Conservation (phyloP, 1,284 basidiomycete species). For the Ceratobasidium sp. region DNA sequence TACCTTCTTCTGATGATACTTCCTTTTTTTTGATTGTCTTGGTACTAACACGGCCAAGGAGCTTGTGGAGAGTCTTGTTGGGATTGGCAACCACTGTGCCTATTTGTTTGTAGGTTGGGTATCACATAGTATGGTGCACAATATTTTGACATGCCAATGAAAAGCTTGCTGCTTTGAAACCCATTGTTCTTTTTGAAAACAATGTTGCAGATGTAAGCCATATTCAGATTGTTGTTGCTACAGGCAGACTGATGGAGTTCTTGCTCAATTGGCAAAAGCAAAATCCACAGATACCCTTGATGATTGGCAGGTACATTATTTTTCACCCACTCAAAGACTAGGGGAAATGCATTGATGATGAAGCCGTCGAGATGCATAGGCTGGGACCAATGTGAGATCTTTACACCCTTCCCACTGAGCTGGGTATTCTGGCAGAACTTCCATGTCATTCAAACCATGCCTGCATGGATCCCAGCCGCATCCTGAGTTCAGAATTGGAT, state of each 20-base stretch:
- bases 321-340: background rate
- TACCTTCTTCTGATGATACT: too few species aligned
- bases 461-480: background rate
- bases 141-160: too few species aligned
- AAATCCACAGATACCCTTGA: background rate
- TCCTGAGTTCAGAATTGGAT: background rate
- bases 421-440: background rate
- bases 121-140: too few species aligned
- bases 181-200: background rate
- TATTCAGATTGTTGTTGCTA: background rate
- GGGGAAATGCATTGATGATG: background rate
- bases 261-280: background rate
- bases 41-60: too few species aligned
- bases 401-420: background rate
- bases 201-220: background rate
- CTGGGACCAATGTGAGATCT: background rate
- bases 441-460: background rate
- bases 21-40: too few species aligned
- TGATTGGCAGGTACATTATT: background rate
- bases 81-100: too few species aligned
- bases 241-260: conserved; percentile 1
- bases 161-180: background rate
- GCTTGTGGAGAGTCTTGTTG: too few species aligned
- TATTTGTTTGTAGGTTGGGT: too few species aligned
- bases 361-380: background rate